Conservation (phyloP, 371 early-diverging fungal species). For the Lichtheimia hyalospora region DNA sequence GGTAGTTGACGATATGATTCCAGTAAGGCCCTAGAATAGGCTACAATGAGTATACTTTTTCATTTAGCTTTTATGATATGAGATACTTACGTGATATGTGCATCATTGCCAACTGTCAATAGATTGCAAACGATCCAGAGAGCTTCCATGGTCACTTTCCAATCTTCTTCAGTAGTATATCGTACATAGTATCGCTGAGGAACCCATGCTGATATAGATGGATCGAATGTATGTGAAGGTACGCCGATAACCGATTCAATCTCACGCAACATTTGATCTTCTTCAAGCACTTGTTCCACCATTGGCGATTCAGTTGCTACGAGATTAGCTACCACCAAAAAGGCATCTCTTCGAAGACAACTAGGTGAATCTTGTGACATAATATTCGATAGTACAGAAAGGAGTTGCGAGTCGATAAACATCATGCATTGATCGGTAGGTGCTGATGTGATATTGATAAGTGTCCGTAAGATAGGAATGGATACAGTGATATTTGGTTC, state of each 20-base stretch:
- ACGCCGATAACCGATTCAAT: slow-evolving; percentile 35
- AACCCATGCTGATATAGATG: slow-evolving; percentile 16
- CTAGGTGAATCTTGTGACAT: slow-evolving; percentile 18
- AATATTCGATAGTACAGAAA: slow-evolving; percentile 19
- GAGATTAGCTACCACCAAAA: slow-evolving; percentile 53
- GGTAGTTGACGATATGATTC: not conserved
- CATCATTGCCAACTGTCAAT: slow-evolving; percentile 39
- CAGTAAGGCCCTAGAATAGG: not conserved
- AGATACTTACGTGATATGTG: slow-evolving; percentile 23
- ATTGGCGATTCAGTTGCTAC: slow-evolving; percentile 49
- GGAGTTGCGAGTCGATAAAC: slow-evolving; percentile 40
- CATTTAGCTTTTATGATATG: not conserved
- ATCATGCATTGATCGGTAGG: slow-evolving; percentile 40
- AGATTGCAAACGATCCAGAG: slow-evolving; percentile 57
- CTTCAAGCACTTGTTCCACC: slow-evolving; percentile 38
- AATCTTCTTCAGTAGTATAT: slow-evolving; percentile 36
- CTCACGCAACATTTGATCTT: slow-evolving; percentile 36
- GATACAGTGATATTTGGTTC: slow-evolving; percentile 6
- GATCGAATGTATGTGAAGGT: slow-evolving; percentile 23
- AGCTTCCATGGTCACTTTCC: slow-evolving; percentile 57
- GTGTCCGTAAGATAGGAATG: slow-evolving; percentile 37
- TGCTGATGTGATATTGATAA: slow-evolving; percentile 59
- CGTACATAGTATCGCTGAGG: not conserved
- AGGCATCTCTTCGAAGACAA: slow-evolving; percentile 48
- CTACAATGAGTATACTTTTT: too few relatives aligned